Conservation (phyloP, 148 eudicot genomes). For the Amaranthus palmeri region DNA sequence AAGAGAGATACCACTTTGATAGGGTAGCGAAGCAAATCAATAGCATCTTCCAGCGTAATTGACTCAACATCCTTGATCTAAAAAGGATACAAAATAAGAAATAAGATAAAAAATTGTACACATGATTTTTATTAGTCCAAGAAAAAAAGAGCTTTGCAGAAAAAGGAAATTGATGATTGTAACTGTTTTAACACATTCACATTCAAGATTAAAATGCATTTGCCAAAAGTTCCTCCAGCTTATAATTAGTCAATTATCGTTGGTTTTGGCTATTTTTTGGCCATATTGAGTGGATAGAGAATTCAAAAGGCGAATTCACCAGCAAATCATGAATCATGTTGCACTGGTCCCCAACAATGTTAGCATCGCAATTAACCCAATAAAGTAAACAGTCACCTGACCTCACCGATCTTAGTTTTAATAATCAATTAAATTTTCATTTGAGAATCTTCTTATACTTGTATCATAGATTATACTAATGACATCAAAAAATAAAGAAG, state of each 20-base stretch:
- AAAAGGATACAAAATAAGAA: constrained; percentile 12
- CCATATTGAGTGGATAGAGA: too few species aligned
- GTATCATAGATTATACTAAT: fast-evolving
- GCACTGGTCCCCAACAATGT: not conserved
- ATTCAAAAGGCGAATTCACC: too few species aligned
- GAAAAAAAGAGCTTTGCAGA: not conserved
- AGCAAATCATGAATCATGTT: too few species aligned
- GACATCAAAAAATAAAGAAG: too few species aligned
- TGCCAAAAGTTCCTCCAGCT: not conserved
- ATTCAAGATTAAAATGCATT: not conserved
- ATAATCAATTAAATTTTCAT: too few species aligned
- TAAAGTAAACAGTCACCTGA: not conserved
- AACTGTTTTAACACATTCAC: not conserved
- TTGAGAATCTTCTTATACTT: not conserved
- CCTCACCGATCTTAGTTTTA: too few species aligned
- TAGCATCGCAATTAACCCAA: not conserved
- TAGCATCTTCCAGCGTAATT: constrained; percentile 65
- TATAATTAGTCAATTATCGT: not conserved
- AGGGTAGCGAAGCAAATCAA: constrained; percentile 74
- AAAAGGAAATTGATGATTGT: not conserved
- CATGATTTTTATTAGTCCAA: not conserved
- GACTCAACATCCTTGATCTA: constrained; percentile 57
- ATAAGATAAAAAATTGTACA: not conserved
- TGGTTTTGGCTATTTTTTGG: too few species aligned
- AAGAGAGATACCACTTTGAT: constrained; percentile 52